phyloP scores from a whole-genome alignment of 805 yeast species.

The Ogataea corticis region DNA sequence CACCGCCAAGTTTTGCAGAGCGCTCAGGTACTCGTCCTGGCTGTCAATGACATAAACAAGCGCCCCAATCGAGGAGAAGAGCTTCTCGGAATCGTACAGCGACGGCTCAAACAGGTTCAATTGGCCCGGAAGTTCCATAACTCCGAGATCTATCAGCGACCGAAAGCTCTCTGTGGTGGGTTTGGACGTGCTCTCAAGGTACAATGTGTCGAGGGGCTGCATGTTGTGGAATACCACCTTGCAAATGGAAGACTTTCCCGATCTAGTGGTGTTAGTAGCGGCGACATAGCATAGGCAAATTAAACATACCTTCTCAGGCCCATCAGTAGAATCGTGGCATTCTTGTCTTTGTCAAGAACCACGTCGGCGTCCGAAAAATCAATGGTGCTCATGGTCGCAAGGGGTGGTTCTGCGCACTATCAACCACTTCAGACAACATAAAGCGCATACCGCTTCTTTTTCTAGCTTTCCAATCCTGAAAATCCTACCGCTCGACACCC shows the following conservation, averaged over 20 bases:
- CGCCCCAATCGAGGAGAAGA: constrained; percentile 84
- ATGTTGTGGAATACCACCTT: constrained; percentile 94
- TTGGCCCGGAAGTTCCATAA: constrained; percentile 96
- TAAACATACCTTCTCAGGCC: constrained; percentile 65
- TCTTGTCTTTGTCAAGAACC: constrained; percentile 48
- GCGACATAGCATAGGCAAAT: not conserved
- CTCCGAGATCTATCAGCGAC: constrained; percentile 81
- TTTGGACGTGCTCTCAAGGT: constrained; percentile 84
- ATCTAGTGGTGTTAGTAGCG: constrained; percentile 41
- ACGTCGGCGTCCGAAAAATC: constrained; percentile 23
- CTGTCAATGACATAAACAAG: constrained; percentile 92
- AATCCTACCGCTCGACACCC: not conserved
- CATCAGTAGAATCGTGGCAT: constrained; percentile 84
- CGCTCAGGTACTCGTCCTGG: constrained; percentile 92
- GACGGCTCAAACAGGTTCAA: constrained; percentile 84
- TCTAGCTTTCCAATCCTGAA: not conserved
- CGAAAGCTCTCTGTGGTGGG: constrained; percentile 84
- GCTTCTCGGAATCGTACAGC: constrained; percentile 66
- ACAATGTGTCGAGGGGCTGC: constrained; percentile 92
- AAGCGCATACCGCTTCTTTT: not conserved
- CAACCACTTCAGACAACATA: not conserved
- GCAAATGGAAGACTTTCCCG: constrained; percentile 94
- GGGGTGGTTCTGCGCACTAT: not conserved
- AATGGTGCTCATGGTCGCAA: constrained; percentile 9
- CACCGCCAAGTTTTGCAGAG: constrained; percentile 83